phyloP scores from a whole-genome alignment of 1,139 yeast species.

The Pneumocystis murina region DNA sequence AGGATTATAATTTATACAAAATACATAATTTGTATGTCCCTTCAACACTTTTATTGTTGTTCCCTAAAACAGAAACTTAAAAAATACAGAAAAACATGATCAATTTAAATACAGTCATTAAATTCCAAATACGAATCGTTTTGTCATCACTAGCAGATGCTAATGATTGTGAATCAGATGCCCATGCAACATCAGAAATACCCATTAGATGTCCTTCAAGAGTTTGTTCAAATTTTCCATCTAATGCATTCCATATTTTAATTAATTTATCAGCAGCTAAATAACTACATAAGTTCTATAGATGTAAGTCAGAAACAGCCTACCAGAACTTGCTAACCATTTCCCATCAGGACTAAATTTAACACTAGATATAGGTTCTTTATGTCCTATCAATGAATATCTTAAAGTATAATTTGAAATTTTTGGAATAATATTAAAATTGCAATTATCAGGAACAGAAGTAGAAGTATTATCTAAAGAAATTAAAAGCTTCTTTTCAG shows the following conservation, averaged over 20 bases:
- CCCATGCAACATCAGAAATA: constrained; percentile 55
- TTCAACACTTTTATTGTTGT: constrained; percentile 44
- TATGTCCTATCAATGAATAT: constrained; percentile 16
- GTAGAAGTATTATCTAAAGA: neutral
- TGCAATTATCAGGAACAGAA: neutral
- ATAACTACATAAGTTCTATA: neutral
- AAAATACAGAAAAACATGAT: neutral
- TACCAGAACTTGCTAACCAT: constrained; percentile 36
- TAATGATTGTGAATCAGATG: constrained; percentile 56
- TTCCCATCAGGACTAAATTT: constrained; percentile 54
- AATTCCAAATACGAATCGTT: constrained; percentile 62
- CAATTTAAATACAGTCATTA: constrained; percentile 21
- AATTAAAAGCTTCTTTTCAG: neutral
- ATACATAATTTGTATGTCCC: constrained; percentile 80
- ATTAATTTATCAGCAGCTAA: constrained; percentile 31
- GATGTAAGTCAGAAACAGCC: constrained; percentile 22
- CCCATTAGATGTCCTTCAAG: constrained; percentile 54
- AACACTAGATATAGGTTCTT: constrained; percentile 29
- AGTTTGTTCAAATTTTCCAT: constrained; percentile 26
- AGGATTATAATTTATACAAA: constrained; percentile 51
- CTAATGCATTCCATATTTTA: constrained; percentile 29
- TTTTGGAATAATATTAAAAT: neutral
- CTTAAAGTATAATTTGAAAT: neutral
- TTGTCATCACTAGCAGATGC: constrained; percentile 84
- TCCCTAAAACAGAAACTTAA: constrained; percentile 21